Percentiles rank a stretch among this genome's conserved stretches.
These are phyloP conservation scores for Pisolithus sp. DNA, from an alignment of 768 basidiomycete genomes.

Conservation along the genomic window DNA sequence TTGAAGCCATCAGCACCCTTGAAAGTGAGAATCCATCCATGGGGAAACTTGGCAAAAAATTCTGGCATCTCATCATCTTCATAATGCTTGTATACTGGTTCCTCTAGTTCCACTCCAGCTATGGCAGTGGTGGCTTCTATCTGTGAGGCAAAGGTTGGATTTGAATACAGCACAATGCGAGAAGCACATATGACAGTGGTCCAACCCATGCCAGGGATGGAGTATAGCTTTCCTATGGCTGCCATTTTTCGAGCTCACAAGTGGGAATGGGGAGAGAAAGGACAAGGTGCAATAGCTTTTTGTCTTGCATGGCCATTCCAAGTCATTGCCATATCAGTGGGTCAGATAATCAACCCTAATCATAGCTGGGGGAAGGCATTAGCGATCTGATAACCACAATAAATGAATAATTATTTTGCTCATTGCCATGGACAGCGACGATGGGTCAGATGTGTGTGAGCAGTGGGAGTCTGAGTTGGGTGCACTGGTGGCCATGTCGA, in stretches of 20 bases:
- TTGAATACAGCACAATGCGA: slow-evolving; percentile 1
- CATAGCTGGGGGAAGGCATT: slow-evolving; percentile 16
- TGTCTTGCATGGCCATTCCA: slow-evolving; percentile 9
- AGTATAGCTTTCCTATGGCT: slow-evolving; percentile 62
- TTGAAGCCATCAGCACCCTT: slow-evolving; percentile 73
- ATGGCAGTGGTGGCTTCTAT: slow-evolving; percentile 54
- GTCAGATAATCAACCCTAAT: slow-evolving; percentile 7
- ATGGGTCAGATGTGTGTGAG: slow-evolving; percentile 26
- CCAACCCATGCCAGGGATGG: slow-evolving; percentile 33
- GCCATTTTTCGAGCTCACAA: slow-evolving; percentile 37
- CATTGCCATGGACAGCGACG: slow-evolving; percentile 14
- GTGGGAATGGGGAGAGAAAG: slow-evolving; percentile 14
- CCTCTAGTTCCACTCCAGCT: slow-evolving; percentile 50
- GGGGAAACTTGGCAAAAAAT: slow-evolving; percentile 69
- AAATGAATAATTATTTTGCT: slow-evolving; percentile 9
- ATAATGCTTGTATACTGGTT: slow-evolving; percentile 50
- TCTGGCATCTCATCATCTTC: slow-evolving; percentile 67
- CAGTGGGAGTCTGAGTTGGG: slow-evolving; percentile 7
- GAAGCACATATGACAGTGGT: slow-evolving; percentile 40
- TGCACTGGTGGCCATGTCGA: slow-evolving; percentile 3
- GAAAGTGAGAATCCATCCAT: slow-evolving; percentile 80
- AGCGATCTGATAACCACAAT: slow-evolving; percentile 21
- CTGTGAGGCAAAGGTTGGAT: slow-evolving; percentile 22
- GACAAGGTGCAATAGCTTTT: slow-evolving; percentile 7
- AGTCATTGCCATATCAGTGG: slow-evolving; percentile 4